Evolutionary conservation across 2,329 filamentous ascomycete genomes (phyloP).

Genomic region (Pseudogymnoascus sp.): DNA sequence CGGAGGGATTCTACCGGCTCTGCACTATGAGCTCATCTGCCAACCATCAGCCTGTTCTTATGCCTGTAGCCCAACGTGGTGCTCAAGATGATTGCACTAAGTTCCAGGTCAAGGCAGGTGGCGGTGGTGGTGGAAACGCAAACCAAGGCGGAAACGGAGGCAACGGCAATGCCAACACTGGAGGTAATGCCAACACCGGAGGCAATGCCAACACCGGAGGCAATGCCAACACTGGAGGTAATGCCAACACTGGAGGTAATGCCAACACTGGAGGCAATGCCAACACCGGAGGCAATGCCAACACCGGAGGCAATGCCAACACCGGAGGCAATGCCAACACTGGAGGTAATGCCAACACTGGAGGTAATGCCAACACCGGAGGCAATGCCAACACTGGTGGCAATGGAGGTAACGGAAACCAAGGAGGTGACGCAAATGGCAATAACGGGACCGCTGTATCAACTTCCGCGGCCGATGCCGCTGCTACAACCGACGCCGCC

Average conservation of each 20-base stretch:
- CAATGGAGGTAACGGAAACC: no score
- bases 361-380: background rate
- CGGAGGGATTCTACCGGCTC: constrained; percentile 36
- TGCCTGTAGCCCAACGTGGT: constrained; percentile 40
- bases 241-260: background rate
- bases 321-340: background rate
- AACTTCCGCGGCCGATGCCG: constrained; percentile 7
- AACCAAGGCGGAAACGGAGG: constrained; percentile 10
- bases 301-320: background rate
- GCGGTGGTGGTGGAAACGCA: constrained; percentile 12
- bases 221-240: background rate
- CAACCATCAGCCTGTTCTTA: constrained; percentile 38
- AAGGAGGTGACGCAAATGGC: background rate
- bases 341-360: background rate
- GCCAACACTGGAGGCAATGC: background rate
- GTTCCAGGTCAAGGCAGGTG: constrained; percentile 29
- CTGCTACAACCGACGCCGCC: constrained; percentile 2
- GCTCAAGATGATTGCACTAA: constrained; percentile 41
- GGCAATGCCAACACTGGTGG: constrained; percentile 6
- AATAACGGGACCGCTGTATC: background rate
- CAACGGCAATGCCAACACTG: constrained; percentile 5
- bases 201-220: background rate
- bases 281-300: background rate
- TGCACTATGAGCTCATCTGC: constrained; percentile 37
- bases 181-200: background rate